These are phyloP conservation scores for Crithidia sp. DNA, from an alignment of 208 protist genomes.

Conservation along the genomic window DNA sequence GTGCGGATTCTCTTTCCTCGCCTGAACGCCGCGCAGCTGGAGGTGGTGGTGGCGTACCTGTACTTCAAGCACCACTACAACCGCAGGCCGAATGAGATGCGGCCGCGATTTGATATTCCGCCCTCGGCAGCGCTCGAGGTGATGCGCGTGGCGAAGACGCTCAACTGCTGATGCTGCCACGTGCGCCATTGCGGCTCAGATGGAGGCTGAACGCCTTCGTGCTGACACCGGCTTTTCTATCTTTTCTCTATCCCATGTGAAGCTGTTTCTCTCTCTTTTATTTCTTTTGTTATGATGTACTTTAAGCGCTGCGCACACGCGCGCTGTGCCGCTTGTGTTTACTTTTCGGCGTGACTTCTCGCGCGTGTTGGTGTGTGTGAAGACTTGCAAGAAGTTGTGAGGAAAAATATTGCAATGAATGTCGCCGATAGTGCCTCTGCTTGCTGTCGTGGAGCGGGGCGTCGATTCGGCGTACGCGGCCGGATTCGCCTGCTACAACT, in stretches of 20 bases:
- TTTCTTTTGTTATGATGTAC: not conserved
- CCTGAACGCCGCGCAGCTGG: constrained; percentile 47
- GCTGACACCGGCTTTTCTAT: not conserved
- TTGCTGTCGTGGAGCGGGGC: no score
- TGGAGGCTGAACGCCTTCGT: no score
- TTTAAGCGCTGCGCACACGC: no score
- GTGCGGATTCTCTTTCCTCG: constrained; percentile 62
- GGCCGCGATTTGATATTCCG: constrained; percentile 71
- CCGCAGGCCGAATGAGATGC: constrained; percentile 38
- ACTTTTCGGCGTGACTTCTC: no score
- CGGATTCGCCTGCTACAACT: no score
- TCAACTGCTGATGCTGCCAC: constrained; percentile 57
- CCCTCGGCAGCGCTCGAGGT: constrained; percentile 62
- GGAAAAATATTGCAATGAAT: no score
- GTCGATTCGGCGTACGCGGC: no score
- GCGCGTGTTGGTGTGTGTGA: no score
- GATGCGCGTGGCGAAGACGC: constrained; percentile 71
- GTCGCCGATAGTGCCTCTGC: no score
- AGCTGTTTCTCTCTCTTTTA: not conserved
- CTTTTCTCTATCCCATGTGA: not conserved
- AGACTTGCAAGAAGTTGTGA: no score
- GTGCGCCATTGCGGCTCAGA: no score
- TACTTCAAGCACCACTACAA: constrained; percentile 90
- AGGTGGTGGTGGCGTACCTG: constrained; percentile 77
- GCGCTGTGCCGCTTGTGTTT: no score